Base-by-base conservation (phyloP, 1,284 basidiomycete genomes). In the Trametes hirsuta region DNA sequence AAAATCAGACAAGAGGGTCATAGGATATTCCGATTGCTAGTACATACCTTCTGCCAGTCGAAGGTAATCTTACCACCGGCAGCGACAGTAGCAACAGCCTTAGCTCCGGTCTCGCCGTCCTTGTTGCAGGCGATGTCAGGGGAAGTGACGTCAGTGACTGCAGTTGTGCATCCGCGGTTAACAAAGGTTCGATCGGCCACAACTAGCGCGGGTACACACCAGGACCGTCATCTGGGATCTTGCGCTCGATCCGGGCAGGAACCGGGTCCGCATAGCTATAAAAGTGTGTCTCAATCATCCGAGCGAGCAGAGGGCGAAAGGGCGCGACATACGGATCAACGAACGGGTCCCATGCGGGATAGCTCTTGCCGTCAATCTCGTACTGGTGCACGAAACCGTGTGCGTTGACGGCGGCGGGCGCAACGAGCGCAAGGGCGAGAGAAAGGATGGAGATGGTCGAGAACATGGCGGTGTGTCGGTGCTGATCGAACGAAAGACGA, bases 151-250 rank as follows among this genome's bases (percentile, higher is more conserved):
- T 72, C 64, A 30, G 66, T 58, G n/a, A 73, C 72, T 72, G 30
- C 15, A 45, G 9, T 34, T 41, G 18, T 12, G 22, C 48, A 30
- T 15, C 18, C 25, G 45, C 11, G 41, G 40, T 57, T n/a, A 39
- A 42, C 35, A 52, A 5, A 37, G 9, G 22, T 39, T 55, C 48
- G 40, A 49, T 30, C 25, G 11, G 37, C n/a, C 34, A n/a, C 35
- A 39, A 52, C 36, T 46, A 47, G 54, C 42, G 53, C 39, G 11
- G 53, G 47, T 24, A 64, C 70, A 24, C 64, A 73, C 71, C 65
- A 21, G 73, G 74, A 37, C 72, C 73, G 58, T 74, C 73, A 60
- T 66, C 64, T 22, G 72, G 72, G 47, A 75, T 66, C 62, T 70
- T 68, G 58, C 73, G 71, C 45, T 72, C 66, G 30, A 74, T 70